Percentiles rank a stretch among this genome's conserved stretches.
phyloP scores from a whole-genome alignment of 2,329 filamentous ascomycete genomes.

The Pseudogymnoascus sp. region DNA sequence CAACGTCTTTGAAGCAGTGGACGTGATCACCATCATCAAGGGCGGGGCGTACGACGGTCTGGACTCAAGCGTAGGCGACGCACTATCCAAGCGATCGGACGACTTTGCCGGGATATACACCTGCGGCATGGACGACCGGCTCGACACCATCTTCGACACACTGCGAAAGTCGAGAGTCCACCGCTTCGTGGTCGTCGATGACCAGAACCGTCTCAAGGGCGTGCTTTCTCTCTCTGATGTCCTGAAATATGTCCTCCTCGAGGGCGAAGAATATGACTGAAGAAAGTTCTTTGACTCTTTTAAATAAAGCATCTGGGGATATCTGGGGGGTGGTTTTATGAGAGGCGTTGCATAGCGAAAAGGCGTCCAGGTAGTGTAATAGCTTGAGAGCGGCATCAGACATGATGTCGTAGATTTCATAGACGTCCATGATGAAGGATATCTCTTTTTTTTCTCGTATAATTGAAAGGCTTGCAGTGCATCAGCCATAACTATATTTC shows the following conservation, averaged over 20 bases:
- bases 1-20: slow-evolving; percentile 96
- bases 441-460: slow-evolving; percentile 15
- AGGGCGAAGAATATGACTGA: slow-evolving; percentile 30
- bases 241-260: slow-evolving; percentile 82
- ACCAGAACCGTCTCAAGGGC: slow-evolving; percentile 75
- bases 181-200: slow-evolving; percentile 85
- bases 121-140: slow-evolving; percentile 79
- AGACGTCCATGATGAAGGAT: slow-evolving; percentile 19
- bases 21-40: slow-evolving; percentile 93
- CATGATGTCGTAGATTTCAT: slow-evolving; percentile 22
- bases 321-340: slow-evolving; percentile 12
- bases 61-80: slow-evolving; percentile 77
- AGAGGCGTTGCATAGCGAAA: slow-evolving; percentile 30
- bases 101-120: slow-evolving; percentile 97
- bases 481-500: background rate
- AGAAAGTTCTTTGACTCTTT: background rate
- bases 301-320: slow-evolving; percentile 9
- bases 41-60: slow-evolving; percentile 88
- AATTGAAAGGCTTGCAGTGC: slow-evolving; percentile 2
- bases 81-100: slow-evolving; percentile 74
- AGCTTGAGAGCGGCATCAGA: slow-evolving; percentile 17
- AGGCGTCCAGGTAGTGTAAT: slow-evolving; percentile 22
- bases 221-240: slow-evolving; percentile 94
- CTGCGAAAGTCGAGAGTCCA: slow-evolving; percentile 93
- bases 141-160: slow-evolving; percentile 95